Conservation (phyloP, 805 yeast species). For the Ogataea kodamae region DNA sequence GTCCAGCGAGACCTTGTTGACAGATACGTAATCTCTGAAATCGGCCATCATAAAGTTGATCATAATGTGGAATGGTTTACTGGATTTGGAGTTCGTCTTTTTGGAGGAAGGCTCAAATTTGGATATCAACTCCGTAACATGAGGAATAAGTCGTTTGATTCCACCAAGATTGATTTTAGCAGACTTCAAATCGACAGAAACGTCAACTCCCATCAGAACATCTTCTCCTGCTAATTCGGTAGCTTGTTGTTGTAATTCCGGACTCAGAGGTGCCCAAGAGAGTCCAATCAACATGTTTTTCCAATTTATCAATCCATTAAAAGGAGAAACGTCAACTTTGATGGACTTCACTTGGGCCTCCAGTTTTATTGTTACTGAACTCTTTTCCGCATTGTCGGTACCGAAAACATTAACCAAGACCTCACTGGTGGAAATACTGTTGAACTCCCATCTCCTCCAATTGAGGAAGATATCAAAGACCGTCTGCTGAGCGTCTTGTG, state of each 20-base stretch:
- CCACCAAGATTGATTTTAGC: constrained; percentile 15
- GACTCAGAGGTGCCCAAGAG: constrained; percentile 9
- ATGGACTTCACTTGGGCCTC: constrained; percentile 15
- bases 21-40: constrained; percentile 20
- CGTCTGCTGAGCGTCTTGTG: constrained; percentile 48
- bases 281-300: constrained; percentile 16
- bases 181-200: constrained; percentile 19
- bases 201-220: constrained; percentile 22
- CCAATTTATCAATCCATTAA: constrained; percentile 18
- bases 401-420: constrained; percentile 51
- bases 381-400: constrained; percentile 18
- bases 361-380: constrained; percentile 3
- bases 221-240: constrained; percentile 12
- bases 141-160: constrained; percentile 3
- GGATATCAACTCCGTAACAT: constrained; percentile 2
- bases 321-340: constrained; percentile 21
- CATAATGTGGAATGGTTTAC: constrained; percentile 18
- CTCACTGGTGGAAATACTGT: constrained; percentile 53
- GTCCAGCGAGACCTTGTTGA: constrained; percentile 21
- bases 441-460: constrained; percentile 94
- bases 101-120: not conserved
- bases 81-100: not conserved
- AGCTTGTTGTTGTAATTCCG: constrained; percentile 17
- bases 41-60: constrained; percentile 20
- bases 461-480: constrained; percentile 58